Conservation (phyloP, 148 eudicot species). For the Rhododendron williamsianum region DNA sequence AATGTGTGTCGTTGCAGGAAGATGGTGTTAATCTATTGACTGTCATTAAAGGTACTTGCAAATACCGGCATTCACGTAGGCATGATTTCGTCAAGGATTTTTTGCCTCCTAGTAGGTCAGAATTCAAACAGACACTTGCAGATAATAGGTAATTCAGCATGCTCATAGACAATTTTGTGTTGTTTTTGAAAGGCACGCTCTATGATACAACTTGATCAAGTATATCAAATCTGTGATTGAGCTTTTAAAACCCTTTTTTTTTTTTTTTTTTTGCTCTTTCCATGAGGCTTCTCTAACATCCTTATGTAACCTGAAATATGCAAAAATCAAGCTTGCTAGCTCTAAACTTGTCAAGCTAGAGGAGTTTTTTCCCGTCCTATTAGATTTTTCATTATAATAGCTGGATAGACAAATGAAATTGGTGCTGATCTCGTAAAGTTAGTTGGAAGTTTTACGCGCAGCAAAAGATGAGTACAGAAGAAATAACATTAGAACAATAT, state of each 20-base stretch:
- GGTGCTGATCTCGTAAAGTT: background rate
- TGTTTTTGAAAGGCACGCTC: background rate
- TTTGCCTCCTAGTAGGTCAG: constrained; percentile 74
- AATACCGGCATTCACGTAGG: constrained; percentile 67
- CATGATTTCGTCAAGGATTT: constrained; percentile 55
- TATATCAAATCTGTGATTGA: background rate
- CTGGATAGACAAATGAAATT: background rate
- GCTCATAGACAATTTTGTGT: background rate
- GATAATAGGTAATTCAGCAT: constrained; percentile 39
- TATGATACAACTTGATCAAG: background rate
- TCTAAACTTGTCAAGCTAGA: background rate
- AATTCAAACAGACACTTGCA: constrained; percentile 36
- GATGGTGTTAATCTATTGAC: constrained; percentile 79
- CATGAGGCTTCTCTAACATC: background rate
- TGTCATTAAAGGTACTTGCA: constrained; percentile 59
- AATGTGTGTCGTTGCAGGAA: constrained; percentile 54
- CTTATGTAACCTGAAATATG: background rate
- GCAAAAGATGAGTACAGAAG: background rate
- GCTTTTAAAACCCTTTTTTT: background rate
- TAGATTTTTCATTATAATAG: background rate
- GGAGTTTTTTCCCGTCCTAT: background rate
- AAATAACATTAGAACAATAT: background rate
- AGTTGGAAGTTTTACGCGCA: background rate
- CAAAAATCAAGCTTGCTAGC: background rate
- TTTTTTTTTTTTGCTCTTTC: background rate